Base-by-base conservation (phyloP, 768 basidiomycete species). In the Megacollybia marginata region DNA sequence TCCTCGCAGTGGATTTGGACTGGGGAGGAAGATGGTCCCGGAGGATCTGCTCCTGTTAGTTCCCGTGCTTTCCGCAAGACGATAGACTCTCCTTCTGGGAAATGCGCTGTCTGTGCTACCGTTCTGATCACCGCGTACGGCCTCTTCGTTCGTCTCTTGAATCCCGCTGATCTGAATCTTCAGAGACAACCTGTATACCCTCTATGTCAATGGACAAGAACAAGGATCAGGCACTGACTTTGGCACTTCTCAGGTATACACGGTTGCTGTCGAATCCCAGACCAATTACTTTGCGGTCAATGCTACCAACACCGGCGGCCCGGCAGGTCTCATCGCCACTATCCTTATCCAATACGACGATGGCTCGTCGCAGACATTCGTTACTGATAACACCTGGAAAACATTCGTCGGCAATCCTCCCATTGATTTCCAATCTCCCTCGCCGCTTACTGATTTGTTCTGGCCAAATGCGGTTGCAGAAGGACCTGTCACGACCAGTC, bases 51-150 rank as follows among this genome's bases (percentile, higher is more conserved):
- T 9, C 55, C 57, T 23, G 23, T 45, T 9, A 53, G 46, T 13
- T 16, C 46, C 20, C 53, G 59, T n/a, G 67, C 59, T 9, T 62
- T 68, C 47, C 63, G 67, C n/a, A 60, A 60, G 44, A 62, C 60
- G 0, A 62, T 55, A 50, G 36, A 52, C 1, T 38, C 62, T 0
- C 63, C 64, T 0, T 50, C 19, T 12, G 61, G 62, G 8, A 65
- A 64, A 48, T 52, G 48, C 1, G 51, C 62, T 2, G 48, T 46
- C 7, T 55, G 48, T 31, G 62, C 62, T 0, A 46, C 49, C 4
- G 48, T 66, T 8, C 47, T 65, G 2, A 55, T 61, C 19, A 60
- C 63, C 4, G 61, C 58, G 6, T 28, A 28, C 23, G 23, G 23
- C 23, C 23, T n/a, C n/a, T 28, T 28, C 4, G 6, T 28, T 6